Base-by-base conservation (phyloP, 1,139 yeast species). In the Suhomyces anneliseae region DNA sequence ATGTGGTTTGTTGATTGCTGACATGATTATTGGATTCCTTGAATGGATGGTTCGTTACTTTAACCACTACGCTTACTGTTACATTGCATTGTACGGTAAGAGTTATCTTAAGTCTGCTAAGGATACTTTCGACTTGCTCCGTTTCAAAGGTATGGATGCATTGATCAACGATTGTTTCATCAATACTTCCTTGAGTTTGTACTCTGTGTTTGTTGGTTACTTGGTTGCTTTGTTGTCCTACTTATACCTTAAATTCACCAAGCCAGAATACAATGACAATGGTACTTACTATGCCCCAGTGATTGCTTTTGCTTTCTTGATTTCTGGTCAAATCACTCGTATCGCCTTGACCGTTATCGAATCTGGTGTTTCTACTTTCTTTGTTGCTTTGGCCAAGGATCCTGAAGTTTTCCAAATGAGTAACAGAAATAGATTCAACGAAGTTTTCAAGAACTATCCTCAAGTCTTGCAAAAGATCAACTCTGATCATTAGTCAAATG, bases 41-140 rank as follows among this genome's bases (percentile, higher is more conserved):
- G 90, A 89, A 56, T 87, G 96, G 90, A 60, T 87, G 58, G 87
- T 88, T 27, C 78, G 84, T 55, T 92, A 88, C 73, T 90, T 92
- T 71, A 90, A 92, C 69, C 93, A 87, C 61, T 92, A 90, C 61
- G 96, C 97, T 10, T 89, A 87, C 65, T 85, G 95, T 36, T 90
- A 85, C 59, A 78, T 92, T 59, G 96, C 97, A 0, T 76, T 92
- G 38, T 92, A 90, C 64, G 97, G 97, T 47, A 85, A 85, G 59
- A 75, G 83, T 34, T 92, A 90, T 61, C 61, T 88, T 44, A 74
- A 76, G 32, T 83, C 95, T 0, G 95, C 97, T 1, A 85, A 76
- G 57, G 95, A 89, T 51, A 87, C 97, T 1, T 87, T 92, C 82
- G 81, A 83, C 55, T 76, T 92, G 65, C 66, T 92, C 55, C 79